These are phyloP conservation scores for Aphanomyces cochlioides DNA, from an alignment of 352 stramenopile genomes.

Conservation along the genomic window DNA sequence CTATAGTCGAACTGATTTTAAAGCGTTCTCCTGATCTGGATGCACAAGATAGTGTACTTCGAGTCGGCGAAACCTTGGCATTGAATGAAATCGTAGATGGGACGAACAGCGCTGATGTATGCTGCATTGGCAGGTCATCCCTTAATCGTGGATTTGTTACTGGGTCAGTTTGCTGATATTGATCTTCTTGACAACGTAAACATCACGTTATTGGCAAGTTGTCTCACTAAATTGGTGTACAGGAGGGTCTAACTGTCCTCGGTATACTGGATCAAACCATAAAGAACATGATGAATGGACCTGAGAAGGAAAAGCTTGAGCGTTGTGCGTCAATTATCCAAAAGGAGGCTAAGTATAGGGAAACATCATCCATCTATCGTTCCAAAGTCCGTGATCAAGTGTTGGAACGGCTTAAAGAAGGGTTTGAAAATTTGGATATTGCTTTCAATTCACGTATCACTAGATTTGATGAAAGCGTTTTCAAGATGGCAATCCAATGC, in stretches of 20 bases:
- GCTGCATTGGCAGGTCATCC: conserved; percentile 14
- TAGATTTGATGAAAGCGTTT: conserved; percentile 23
- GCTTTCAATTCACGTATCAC: not conserved
- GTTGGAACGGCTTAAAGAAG: conserved; percentile 1
- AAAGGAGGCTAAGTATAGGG: conserved; percentile 14
- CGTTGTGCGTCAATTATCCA: conserved; percentile 10
- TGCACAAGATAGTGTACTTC: conserved; percentile 4
- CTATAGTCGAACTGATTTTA: conserved; percentile 23
- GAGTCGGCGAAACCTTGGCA: not conserved
- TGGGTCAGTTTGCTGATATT: conserved; percentile 26
- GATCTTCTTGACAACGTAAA: conserved; percentile 18
- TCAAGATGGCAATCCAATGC: conserved; percentile 18
- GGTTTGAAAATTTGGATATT: not conserved
- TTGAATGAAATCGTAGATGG: conserved; percentile 2
- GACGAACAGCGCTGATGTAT: conserved; percentile 15
- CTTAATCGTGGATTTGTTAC: conserved; percentile 16
- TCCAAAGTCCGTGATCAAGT: conserved; percentile 6
- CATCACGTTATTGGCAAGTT: not conserved
- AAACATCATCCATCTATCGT: conserved; percentile 17
- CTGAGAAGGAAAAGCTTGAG: not conserved
- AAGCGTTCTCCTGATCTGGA: conserved; percentile 4
- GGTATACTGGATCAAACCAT: not conserved
- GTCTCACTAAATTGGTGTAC: not conserved
- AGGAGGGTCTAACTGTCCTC: conserved; percentile 8
- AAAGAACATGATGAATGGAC: not conserved